Percentiles rank a stretch among this genome's conserved stretches.
These are phyloP conservation scores for Wallacemonas sp. DNA, from an alignment of 208 protist species.

Conservation along the genomic window DNA sequence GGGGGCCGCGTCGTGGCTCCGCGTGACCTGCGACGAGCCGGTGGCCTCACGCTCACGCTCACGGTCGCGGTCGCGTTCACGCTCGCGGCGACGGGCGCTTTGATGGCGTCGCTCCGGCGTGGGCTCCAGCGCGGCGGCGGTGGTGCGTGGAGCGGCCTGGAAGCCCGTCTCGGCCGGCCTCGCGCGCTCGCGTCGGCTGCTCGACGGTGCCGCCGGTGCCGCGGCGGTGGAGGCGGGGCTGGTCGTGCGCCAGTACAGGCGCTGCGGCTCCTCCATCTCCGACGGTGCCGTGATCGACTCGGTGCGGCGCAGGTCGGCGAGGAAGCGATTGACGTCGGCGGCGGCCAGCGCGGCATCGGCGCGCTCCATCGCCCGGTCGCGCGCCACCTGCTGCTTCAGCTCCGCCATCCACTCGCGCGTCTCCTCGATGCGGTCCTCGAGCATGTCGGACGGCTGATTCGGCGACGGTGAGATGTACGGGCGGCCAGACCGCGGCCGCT, in stretches of 20 bases:
- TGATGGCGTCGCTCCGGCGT: constrained; percentile 2
- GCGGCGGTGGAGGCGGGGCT: neutral
- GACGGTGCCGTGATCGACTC: constrained; percentile 13
- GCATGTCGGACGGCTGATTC: constrained; percentile 18
- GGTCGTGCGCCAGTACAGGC: constrained; percentile 6
- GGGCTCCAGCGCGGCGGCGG: neutral
- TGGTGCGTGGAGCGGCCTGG: neutral
- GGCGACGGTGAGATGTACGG: constrained; percentile 13
- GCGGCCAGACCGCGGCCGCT: neutral
- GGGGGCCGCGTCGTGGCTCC: neutral
- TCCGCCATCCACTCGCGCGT: constrained; percentile 51
- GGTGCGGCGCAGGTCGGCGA: constrained; percentile 3
- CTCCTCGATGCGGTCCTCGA: constrained; percentile 42
- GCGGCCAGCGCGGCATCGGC: constrained; percentile 12
- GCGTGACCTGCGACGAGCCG: neutral
- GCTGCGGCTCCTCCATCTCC: constrained; percentile 10
- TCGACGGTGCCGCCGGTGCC: neutral
- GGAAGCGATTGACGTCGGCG: constrained; percentile 13
- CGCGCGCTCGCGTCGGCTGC: constrained; percentile 1
- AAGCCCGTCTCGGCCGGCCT: neutral
- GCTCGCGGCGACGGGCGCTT: constrained; percentile 6
- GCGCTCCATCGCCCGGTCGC: constrained; percentile 25
- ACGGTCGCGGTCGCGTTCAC: neutral
- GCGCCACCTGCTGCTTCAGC: constrained; percentile 50
- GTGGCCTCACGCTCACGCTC: neutral